Evolutionary conservation across 2,329 filamentous ascomycete genomes (phyloP), one percentile per base, ranked within the genome.

Genomic region (Ceratocystis colombiana): DNA sequence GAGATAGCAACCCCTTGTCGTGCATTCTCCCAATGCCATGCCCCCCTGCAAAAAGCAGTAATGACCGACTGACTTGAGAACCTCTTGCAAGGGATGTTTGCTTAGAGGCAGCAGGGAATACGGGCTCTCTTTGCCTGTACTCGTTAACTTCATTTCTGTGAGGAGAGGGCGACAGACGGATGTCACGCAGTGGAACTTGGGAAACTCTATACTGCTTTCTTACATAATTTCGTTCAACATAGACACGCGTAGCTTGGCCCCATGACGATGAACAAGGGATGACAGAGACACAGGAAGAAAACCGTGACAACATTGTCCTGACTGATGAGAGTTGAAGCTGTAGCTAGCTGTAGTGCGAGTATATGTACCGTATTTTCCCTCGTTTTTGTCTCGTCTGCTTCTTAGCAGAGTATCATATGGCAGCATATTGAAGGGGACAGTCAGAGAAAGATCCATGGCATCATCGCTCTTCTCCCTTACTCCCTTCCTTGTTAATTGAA

Each of bases 321-420:
- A 7, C 28, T 59, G 15, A 7, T 28, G 25, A 12, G n/a, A 37
- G 6, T 37, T 33, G 30, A 59, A 20, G 22, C 55, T 59, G 55
- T 37, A 30, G 55, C 33, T 33, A 20, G 22, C 55, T 59, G 55
- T 37, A 30, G 55, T 59, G 30, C 55, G 55, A 59, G 55, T 59
- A 53, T 28, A 25, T 28, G 48, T 53, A 25, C 15, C 48, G 8
- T 53, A 20, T 53, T 28, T 53, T 4, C 48, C 25, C 7, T 53
- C 8, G 22, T 28, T 12, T 25, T 25, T n/a, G 48, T 12, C 48
- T 25, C 20, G 48, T 25, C 48, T 22, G 20, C 10, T 15, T 41
- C 5, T 41, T 41, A 12, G 37, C 37, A 41, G 37, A 15, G 37
- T 4, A 5, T 3, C 37, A 41, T 41, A 41, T 15, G 37, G 3